Conservation (phyloP, 164 flowering plant species). For the Chimonanthus salicifolius region DNA sequence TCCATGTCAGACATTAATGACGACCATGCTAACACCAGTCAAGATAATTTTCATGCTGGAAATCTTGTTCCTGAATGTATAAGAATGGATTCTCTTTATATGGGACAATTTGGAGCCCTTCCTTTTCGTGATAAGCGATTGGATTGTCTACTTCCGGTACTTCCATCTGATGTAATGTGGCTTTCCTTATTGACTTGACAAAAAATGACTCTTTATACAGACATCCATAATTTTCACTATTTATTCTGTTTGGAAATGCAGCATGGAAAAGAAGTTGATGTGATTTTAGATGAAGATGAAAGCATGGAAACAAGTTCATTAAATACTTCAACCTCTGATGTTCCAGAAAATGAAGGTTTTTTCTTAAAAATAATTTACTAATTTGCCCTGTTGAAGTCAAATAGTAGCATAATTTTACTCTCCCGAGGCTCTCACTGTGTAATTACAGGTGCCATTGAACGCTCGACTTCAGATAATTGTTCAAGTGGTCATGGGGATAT, state of each 20-base stretch:
- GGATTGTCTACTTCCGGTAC: constrained; percentile 11
- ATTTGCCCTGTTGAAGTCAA: background rate
- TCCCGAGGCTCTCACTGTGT: background rate
- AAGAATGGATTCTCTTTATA: constrained; percentile 8
- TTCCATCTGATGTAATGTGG: constrained; percentile 26
- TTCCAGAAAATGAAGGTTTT: constrained; percentile 34
- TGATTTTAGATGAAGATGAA: constrained; percentile 28
- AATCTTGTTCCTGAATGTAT: constrained; percentile 10
- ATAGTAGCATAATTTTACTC: background rate
- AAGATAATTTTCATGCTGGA: constrained; percentile 13
- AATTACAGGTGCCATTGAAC: constrained; percentile 9
- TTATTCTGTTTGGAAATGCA: constrained; percentile 7
- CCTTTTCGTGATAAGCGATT: constrained; percentile 7
- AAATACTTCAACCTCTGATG: constrained; percentile 29
- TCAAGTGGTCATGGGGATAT: constrained; percentile 1
- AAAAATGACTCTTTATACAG: background rate
- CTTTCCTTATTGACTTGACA: constrained; percentile 2
- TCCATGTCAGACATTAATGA: constrained; percentile 12
- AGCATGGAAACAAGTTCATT: constrained; percentile 19
- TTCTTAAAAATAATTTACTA: background rate
- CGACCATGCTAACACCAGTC: constrained; percentile 2
- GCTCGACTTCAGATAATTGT: constrained; percentile 9
- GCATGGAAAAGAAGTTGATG: constrained; percentile 36
- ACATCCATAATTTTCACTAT: background rate
- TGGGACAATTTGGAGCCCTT: constrained; percentile 12